A percentile compares a stretch with the other conserved stretches of the same genome.
Evolutionary conservation across 768 basidiomycete genomes (phyloP).

Genomic region (Hericium rajendrae): DNA sequence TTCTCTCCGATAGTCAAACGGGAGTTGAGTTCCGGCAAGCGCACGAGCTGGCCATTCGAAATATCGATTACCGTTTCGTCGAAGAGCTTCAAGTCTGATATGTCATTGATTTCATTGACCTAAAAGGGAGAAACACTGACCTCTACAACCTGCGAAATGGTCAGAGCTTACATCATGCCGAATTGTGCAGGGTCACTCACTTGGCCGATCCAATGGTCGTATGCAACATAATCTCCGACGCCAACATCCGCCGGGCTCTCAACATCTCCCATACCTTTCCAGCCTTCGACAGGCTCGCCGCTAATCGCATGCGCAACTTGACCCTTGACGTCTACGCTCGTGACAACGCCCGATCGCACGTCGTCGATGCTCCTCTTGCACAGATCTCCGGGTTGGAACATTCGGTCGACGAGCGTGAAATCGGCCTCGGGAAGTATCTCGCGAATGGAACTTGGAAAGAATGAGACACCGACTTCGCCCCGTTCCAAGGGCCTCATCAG

Average conservation of each 20-base stretch:
- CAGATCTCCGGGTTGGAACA: slow-evolving; percentile 68
- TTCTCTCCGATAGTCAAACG: slow-evolving; percentile 67
- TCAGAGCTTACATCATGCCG: slow-evolving; percentile 5
- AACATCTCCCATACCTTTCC: slow-evolving; percentile 52
- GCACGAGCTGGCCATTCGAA: slow-evolving; percentile 53
- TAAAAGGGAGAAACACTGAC: slow-evolving; percentile 29
- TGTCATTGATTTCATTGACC: slow-evolving; percentile 7
- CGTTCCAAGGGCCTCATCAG: slow-evolving; percentile 64
- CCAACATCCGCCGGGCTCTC: slow-evolving; percentile 51
- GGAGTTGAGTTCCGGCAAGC: slow-evolving; percentile 70
- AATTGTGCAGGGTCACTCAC: slow-evolving; percentile 30
- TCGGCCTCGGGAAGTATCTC: slow-evolving; percentile 66
- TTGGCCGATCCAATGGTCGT: slow-evolving; percentile 86
- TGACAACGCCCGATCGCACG: slow-evolving; percentile 66
- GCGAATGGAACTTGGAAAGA: slow-evolving; percentile 42
- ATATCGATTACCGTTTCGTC: slow-evolving; percentile 73
- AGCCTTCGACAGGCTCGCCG: slow-evolving; percentile 45
- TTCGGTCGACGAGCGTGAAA: slow-evolving; percentile 64
- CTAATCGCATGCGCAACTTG: slow-evolving; percentile 70
- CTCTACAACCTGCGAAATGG: slow-evolving; percentile 54
- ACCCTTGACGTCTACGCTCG: slow-evolving; percentile 50
- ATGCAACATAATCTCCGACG: slow-evolving; percentile 73
- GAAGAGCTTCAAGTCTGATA: slow-evolving; percentile 45
- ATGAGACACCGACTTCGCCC: slow-evolving; percentile 80
- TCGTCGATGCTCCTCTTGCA: slow-evolving; percentile 75